phyloP scores from a whole-genome alignment of 2,329 filamentous ascomycete species.

The Aciculosporium take region DNA sequence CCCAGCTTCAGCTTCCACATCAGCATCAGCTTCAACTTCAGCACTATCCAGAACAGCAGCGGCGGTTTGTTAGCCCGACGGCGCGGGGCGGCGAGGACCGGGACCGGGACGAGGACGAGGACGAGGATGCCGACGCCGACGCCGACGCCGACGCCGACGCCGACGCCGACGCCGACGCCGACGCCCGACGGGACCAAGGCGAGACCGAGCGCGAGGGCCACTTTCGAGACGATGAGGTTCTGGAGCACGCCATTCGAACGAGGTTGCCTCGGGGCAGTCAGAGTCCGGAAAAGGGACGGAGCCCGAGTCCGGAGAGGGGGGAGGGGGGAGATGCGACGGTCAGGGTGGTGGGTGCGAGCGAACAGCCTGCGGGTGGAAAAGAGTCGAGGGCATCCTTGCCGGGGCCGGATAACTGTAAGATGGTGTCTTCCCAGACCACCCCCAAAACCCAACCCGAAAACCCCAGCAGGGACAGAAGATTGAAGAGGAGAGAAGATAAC shows the following conservation, averaged over 20 bases:
- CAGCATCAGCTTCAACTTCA: neutral
- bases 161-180: neutral
- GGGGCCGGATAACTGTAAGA: constrained; percentile 36
- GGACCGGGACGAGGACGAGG: constrained; percentile 16
- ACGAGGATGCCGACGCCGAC: too few relatives aligned
- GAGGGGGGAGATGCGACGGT: constrained; percentile 23
- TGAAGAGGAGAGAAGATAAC: neutral
- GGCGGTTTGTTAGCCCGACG: constrained; percentile 2
- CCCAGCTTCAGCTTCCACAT: constrained; percentile 4
- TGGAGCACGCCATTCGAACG: constrained; percentile 39
- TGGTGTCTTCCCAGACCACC: too few relatives aligned
- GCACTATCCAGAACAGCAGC: constrained; percentile 1
- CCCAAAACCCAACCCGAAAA: too few relatives aligned
- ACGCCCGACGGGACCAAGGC: too few relatives aligned
- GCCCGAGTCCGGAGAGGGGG: constrained; percentile 31
- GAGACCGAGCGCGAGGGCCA: neutral
- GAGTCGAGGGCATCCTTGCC: constrained; percentile 13
- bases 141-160: too few relatives aligned
- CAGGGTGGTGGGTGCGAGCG: constrained; percentile 20
- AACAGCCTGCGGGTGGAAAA: neutral
- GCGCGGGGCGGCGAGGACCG: too few relatives aligned
- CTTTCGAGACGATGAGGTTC: constrained; percentile 22
- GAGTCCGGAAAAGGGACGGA: constrained; percentile 38
- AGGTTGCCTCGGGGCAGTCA: constrained; percentile 40
- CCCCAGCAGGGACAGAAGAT: too few relatives aligned